Base-by-base conservation (phyloP, 106 monocot species). In the Acanthochlamys bracteata region DNA sequence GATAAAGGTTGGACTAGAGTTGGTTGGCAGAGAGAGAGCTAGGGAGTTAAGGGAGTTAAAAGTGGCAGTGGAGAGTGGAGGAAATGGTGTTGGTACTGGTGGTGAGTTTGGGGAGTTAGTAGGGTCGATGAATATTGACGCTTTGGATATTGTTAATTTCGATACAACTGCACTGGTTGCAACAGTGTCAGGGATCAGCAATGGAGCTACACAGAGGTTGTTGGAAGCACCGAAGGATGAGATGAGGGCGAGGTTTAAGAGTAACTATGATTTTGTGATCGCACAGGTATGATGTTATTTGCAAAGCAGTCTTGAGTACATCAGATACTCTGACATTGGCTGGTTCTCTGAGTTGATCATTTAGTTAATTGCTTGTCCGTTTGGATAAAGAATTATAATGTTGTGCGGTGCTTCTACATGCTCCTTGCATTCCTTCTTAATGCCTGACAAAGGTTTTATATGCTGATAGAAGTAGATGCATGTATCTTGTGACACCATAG, bases 101-200 rank as follows among this genome's bases (percentile, higher is more conserved):
- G 67, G 20, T 24, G 57, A 20, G 22, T 98, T 98, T 52, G 65
- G 57, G 39, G 55, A 59, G 21, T 42, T 86, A 53, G 19, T 85
- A 13, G 67, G 64, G 17, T 73, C 53, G 22, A 73, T 91, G 66
- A 67, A 64, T 24, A 14, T 16, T 7, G 24, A 59, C 2, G 41
- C 24, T n/a, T 7, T 13, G 9, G 77, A 57, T 55, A 22, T 27
- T 11, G 67, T 98, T 20, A 98, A 98, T 74, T 89, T 98, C 17
- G 98, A 98, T 76, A 98, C 98, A 9, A 98, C 98, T 0, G 98
- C 88, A 11, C 68, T 98, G 79, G 67, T 98, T 52, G 98, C 98
- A 0, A 73, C 88, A 39, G 87, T 98, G 10, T 98, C 98, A 0
- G 92, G 98, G 17, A 98, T 98, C n/a, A 98, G 98, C 57, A 98